Percentiles rank a stretch among this genome's conserved stretches.
phyloP scores from a whole-genome alignment of 805 yeast genomes.

The Pichia thaimueangensis region DNA sequence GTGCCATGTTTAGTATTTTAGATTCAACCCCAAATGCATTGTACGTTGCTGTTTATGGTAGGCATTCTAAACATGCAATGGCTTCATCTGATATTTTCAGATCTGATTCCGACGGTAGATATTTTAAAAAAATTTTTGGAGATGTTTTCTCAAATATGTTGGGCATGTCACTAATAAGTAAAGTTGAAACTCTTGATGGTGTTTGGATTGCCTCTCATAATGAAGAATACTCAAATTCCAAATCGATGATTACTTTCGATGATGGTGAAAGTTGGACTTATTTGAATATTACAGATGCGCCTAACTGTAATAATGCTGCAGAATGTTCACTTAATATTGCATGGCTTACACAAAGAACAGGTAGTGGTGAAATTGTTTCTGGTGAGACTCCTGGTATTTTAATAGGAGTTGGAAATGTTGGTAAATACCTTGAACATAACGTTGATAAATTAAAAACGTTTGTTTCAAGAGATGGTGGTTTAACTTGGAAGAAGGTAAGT shows the following conservation, averaged over 20 bases:
- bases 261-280: conserved; percentile 49
- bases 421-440: conserved; percentile 40
- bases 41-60: conserved; percentile 34
- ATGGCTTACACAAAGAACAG: conserved; percentile 30
- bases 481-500: conserved; percentile 55
- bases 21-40: conserved; percentile 37
- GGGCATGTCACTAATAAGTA: conserved; percentile 37
- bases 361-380: conserved; percentile 37
- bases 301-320: conserved; percentile 35
- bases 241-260: conserved; percentile 40
- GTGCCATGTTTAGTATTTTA: conserved; percentile 34
- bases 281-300: conserved; percentile 41
- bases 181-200: conserved; percentile 52
- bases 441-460: conserved; percentile 35
- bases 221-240: conserved; percentile 13
- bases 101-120: conserved; percentile 56
- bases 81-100: conserved; percentile 34
- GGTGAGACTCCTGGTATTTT: conserved; percentile 52
- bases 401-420: conserved; percentile 77
- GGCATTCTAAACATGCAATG: conserved; percentile 13
- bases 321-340: conserved; percentile 45
- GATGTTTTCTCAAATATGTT: conserved; percentile 32
- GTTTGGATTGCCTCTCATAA: conserved; percentile 43
- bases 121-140: conserved; percentile 39
- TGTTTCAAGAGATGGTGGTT: conserved; percentile 71